A percentile compares a stretch with the other conserved stretches of the same genome.
These are phyloP conservation scores for Nemania serpens DNA, from an alignment of 2,329 filamentous ascomycete species.

Conservation along the genomic window DNA sequence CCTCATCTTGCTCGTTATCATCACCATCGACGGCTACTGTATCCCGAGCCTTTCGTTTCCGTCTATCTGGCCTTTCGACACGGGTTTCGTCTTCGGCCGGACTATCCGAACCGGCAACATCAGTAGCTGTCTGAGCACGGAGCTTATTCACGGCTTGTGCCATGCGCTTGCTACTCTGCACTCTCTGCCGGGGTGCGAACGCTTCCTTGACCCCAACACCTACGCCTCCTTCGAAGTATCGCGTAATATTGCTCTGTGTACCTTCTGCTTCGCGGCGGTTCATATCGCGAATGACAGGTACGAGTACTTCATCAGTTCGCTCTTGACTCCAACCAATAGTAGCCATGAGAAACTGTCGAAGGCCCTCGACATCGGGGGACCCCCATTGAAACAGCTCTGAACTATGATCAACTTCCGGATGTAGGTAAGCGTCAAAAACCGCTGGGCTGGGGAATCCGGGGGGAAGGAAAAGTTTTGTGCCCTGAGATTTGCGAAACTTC, in stretches of 20 bases:
- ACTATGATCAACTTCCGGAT: constrained; percentile 82
- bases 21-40: constrained; percentile 25
- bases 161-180: constrained; percentile 74
- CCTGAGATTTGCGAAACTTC: constrained; percentile 82
- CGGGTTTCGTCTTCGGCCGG: constrained; percentile 29
- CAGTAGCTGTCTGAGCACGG: constrained; percentile 55
- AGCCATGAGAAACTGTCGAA: constrained; percentile 83
- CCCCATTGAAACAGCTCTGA: constrained; percentile 91
- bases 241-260: constrained; percentile 95
- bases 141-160: constrained; percentile 73
- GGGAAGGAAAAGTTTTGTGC: constrained; percentile 84
- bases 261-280: constrained; percentile 86
- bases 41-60: constrained; percentile 43
- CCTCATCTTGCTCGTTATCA: constrained; percentile 24
- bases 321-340: constrained; percentile 94
- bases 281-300: constrained; percentile 95
- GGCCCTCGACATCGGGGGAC: constrained; percentile 85
- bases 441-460: constrained; percentile 75
- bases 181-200: constrained; percentile 71
- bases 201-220: constrained; percentile 62
- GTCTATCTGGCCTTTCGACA: constrained; percentile 22
- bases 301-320: constrained; percentile 90
- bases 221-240: constrained; percentile 79
- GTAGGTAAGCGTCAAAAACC: constrained; percentile 81
- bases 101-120: constrained; percentile 19